Conservation (phyloP, 2,329 filamentous ascomycete species). For the Coniochaeta sp. region DNA sequence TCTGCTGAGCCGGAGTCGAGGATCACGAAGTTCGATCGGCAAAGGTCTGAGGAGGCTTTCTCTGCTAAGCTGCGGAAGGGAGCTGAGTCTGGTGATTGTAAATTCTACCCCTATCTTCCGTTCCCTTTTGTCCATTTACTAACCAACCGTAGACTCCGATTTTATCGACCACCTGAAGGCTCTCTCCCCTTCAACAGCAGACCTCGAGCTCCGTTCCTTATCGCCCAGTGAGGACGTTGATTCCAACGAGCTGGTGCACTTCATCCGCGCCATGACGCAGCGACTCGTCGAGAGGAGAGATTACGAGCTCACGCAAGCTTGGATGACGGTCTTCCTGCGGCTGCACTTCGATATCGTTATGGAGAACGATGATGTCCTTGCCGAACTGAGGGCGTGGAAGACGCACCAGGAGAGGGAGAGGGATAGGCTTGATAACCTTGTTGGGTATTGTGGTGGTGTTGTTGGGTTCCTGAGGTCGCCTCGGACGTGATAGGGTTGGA, state of each 20-base stretch:
- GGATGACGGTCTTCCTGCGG: slow-evolving; percentile 91
- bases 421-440: slow-evolving; percentile 63
- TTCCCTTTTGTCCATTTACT: neutral
- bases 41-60: slow-evolving; percentile 49
- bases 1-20: slow-evolving; percentile 49
- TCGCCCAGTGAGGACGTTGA: slow-evolving; percentile 37
- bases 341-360: slow-evolving; percentile 60
- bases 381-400: slow-evolving; percentile 63
- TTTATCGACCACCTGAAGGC: slow-evolving; percentile 76
- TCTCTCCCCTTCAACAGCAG: slow-evolving; percentile 76
- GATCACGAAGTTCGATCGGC: slow-evolving; percentile 59
- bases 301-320: slow-evolving; percentile 94
- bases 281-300: slow-evolving; percentile 65
- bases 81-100: slow-evolving; percentile 53
- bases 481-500: slow-evolving; percentile 37
- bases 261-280: slow-evolving; percentile 72
- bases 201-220: slow-evolving; percentile 84
- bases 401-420: slow-evolving; percentile 65
- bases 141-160: slow-evolving; percentile 38
- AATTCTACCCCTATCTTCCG: slow-evolving; percentile 20
- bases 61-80: slow-evolving; percentile 49
- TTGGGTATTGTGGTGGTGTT: slow-evolving; percentile 84
- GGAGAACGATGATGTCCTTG: slow-evolving; percentile 45
- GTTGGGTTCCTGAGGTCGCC: slow-evolving; percentile 70
- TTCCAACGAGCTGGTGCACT: slow-evolving; percentile 67